Conservation (phyloP, 2,329 filamentous ascomycete genomes). For the Rutstroemia sp. region DNA sequence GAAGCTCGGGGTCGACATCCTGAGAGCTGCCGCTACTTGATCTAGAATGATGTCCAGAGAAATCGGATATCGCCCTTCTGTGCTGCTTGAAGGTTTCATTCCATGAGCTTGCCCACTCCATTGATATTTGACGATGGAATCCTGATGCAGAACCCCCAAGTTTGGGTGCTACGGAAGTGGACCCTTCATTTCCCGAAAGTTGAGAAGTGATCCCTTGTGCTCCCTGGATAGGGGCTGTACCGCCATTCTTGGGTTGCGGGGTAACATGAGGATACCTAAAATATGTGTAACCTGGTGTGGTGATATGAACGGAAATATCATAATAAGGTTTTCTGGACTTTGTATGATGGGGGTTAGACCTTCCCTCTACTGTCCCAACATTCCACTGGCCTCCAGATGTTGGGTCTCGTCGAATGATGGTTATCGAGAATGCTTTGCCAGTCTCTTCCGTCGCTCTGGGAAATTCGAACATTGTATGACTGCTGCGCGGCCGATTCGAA, state of each 20-base stretch:
- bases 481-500: constrained; percentile 1
- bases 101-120: constrained; percentile 34
- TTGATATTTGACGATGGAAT: constrained; percentile 49
- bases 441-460: background rate
- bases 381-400: constrained; percentile 67
- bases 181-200: constrained; percentile 1
- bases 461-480: constrained; percentile 6
- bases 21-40: constrained; percentile 10
- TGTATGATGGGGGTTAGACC: background rate
- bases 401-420: constrained; percentile 67
- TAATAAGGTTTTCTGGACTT: constrained; percentile 33
- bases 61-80: constrained; percentile 21
- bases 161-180: constrained; percentile 1
- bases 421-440: constrained; percentile 25
- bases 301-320: constrained; percentile 28
- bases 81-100: constrained; percentile 20
- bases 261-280: constrained; percentile 19
- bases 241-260: constrained; percentile 2
- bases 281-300: constrained; percentile 27
- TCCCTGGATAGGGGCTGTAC: background rate
- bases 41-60: constrained; percentile 12
- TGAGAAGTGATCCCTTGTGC: background rate
- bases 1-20: constrained; percentile 1
- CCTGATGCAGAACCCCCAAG: constrained; percentile 9
- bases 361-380: constrained; percentile 52